Percentiles rank a stretch among this genome's conserved stretches.
These are phyloP conservation scores for Rhododendron kiyosumense DNA, from an alignment of 148 eudicot species.

Conservation along the genomic window DNA sequence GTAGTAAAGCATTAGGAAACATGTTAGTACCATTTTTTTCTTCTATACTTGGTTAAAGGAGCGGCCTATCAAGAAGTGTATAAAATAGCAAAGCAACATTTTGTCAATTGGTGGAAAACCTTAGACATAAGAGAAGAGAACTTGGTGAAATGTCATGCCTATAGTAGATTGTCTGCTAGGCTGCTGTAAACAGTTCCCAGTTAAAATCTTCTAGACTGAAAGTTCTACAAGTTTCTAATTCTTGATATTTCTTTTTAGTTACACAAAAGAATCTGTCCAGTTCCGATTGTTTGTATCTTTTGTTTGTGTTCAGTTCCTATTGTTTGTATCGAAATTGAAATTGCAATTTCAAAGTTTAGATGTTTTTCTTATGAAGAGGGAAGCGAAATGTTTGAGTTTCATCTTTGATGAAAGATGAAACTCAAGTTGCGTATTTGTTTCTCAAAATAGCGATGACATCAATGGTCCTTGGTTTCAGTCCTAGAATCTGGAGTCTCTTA, in stretches of 20 bases:
- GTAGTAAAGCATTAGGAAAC: not conserved
- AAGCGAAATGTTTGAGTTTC: not conserved
- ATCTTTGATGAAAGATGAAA: not conserved
- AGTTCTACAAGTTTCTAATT: not conserved
- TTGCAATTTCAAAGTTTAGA: not conserved
- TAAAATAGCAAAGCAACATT: not conserved
- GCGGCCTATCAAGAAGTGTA: not conserved
- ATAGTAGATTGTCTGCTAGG: not conserved
- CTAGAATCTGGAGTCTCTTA: not conserved
- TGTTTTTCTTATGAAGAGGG: not conserved
- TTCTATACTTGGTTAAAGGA: not conserved
- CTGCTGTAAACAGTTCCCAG: not conserved
- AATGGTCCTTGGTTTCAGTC: not conserved
- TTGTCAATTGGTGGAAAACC: not conserved
- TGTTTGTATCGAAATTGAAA: not conserved
- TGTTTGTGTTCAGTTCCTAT: not conserved
- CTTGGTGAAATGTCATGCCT: not conserved
- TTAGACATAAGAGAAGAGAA: not conserved
- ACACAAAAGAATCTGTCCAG: not conserved
- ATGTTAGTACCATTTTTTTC: not conserved
- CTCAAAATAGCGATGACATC: not conserved
- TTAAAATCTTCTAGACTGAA: not conserved
- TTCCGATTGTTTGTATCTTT: not conserved
- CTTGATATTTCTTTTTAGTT: not conserved
- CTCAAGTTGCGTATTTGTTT: not conserved